Evolutionary conservation across 306 rosid genomes (phyloP).

Genomic region (Prunus padus): DNA sequence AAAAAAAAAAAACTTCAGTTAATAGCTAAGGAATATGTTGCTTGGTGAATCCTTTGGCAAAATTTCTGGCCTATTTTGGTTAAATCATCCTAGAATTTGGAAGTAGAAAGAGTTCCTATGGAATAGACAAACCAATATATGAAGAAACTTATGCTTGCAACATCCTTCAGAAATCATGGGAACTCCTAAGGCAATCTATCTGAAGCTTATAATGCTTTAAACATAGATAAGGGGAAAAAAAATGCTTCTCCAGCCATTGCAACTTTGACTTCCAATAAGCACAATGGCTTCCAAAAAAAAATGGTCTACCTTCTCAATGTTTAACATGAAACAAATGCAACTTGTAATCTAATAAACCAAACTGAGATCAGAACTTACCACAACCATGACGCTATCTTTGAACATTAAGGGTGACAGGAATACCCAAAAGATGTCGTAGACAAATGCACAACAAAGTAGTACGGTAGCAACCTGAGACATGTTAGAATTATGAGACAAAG

Average conservation of each 20-base stretch:
- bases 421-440: conserved; percentile 98
- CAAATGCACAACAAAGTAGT: conserved; percentile 90
- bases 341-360: neutral
- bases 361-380: conserved; percentile 43
- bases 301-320: neutral
- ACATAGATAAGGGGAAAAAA: neutral
- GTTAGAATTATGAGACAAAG: conserved; percentile 7
- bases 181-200: neutral
- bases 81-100: neutral
- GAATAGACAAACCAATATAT: neutral
- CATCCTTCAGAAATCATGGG: neutral
- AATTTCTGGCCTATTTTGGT: neutral
- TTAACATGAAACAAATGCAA: neutral
- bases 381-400: conserved; percentile 80
- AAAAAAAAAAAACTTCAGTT: neutral
- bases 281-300: neutral
- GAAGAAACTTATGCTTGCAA: neutral
- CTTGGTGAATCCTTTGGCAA: neutral
- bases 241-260: neutral
- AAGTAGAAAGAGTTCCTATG: neutral
- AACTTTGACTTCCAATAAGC: neutral
- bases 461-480: conserved; percentile 90
- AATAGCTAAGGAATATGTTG: neutral
- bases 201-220: neutral
- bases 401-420: conserved; percentile 78